These are phyloP conservation scores for Thraustochytrium sp. DNA, from an alignment of 352 stramenopile species.

Conservation along the genomic window DNA sequence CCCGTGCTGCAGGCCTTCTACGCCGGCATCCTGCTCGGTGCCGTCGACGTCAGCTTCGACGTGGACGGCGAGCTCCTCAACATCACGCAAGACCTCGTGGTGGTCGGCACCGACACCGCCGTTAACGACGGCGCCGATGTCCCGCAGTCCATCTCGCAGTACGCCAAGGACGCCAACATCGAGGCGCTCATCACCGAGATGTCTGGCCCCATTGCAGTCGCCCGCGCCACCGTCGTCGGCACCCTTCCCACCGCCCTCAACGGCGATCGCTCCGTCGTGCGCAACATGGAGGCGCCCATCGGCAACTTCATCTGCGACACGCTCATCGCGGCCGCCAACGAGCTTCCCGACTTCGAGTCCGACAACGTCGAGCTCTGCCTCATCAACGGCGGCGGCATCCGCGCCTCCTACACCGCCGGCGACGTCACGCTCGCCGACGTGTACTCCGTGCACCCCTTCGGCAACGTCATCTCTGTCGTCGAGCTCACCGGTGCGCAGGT, in stretches of 20 bases:
- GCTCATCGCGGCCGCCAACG: background rate
- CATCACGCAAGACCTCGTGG: background rate
- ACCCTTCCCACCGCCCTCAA: background rate
- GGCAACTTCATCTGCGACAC: conserved; percentile 42
- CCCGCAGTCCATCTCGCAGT: too few species aligned
- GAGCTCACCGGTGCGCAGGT: background rate
- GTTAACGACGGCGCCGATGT: background rate
- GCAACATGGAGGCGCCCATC: conserved; percentile 12
- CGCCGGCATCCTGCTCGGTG: conserved; percentile 13
- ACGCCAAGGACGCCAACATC: background rate
- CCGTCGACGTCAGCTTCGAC: conserved; percentile 25
- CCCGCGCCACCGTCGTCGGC: background rate
- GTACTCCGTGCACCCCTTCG: conserved; percentile 31
- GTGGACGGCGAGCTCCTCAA: background rate
- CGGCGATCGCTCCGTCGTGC: background rate
- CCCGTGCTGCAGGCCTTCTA: conserved; percentile 30
- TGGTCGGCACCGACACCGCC: background rate
- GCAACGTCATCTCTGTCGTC: conserved; percentile 28
- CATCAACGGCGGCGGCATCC: conserved; percentile 29
- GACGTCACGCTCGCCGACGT: conserved; percentile 33
- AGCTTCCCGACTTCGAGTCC: background rate
- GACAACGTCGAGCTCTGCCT: background rate
- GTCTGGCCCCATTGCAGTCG: background rate
- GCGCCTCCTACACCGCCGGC: background rate
- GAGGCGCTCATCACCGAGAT: background rate